Conservation (phyloP, 2,329 filamentous ascomycete species). For the Gnomoniopsis smithogilvyi region DNA sequence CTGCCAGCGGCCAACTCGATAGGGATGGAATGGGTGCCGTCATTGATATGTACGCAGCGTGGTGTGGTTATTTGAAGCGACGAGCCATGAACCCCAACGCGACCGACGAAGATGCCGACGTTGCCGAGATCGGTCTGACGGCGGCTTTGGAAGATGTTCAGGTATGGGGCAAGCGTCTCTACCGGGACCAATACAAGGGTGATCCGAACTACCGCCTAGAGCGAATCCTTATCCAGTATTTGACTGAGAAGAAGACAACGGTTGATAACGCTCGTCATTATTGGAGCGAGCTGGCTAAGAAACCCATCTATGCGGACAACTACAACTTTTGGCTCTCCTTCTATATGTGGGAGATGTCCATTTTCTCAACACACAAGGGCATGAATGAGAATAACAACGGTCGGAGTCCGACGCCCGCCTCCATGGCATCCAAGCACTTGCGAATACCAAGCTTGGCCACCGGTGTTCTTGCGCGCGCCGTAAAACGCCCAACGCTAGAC, state of each 20-base stretch:
- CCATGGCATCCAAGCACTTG: slow-evolving; percentile 26
- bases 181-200: slow-evolving; percentile 74
- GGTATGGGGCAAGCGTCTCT: slow-evolving; percentile 71
- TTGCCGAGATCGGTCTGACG: slow-evolving; percentile 84
- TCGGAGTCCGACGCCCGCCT: slow-evolving; percentile 49
- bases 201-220: slow-evolving; percentile 88
- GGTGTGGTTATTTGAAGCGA: slow-evolving; percentile 91
- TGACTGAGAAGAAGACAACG: slow-evolving; percentile 79
- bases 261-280: slow-evolving; percentile 72
- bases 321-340: slow-evolving; percentile 94
- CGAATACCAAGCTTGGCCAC: slow-evolving; percentile 73
- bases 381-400: slow-evolving; percentile 29
- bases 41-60: slow-evolving; percentile 86
- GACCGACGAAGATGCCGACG: slow-evolving; percentile 78
- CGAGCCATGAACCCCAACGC: slow-evolving; percentile 73
- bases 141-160: slow-evolving; percentile 84
- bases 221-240: slow-evolving; percentile 86
- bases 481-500: slow-evolving; percentile 60
- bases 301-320: slow-evolving; percentile 67
- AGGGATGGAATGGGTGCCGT: slow-evolving; percentile 83
- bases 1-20: slow-evolving; percentile 79
- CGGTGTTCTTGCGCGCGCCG: slow-evolving; percentile 69
- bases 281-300: slow-evolving; percentile 67
- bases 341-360: slow-evolving; percentile 86
- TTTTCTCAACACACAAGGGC: slow-evolving; percentile 46